Conservation (phyloP, 1,284 basidiomycete species). For the Pholiota adiposa region DNA sequence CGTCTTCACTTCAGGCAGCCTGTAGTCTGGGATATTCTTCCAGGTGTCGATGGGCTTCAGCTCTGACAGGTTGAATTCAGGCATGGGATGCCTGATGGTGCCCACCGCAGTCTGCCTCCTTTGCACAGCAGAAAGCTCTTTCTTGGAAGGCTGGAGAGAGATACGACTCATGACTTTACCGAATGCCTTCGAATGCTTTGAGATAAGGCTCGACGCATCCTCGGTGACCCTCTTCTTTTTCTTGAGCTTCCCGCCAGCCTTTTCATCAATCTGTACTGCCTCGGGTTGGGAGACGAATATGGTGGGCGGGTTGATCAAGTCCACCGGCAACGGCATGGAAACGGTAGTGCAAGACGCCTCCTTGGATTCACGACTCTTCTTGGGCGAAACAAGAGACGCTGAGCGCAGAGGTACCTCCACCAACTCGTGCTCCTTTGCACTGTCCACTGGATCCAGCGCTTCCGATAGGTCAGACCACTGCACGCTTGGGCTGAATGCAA, state of each 20-base stretch:
- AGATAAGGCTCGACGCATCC: background rate
- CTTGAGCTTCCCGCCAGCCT: background rate
- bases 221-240: background rate
- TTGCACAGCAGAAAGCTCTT: conserved; percentile 4
- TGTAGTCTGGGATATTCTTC: conserved; percentile 7
- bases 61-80: background rate
- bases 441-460: background rate
- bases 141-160: conserved; percentile 20
- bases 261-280: background rate
- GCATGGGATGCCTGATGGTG: conserved; percentile 4
- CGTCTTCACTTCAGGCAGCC: conserved; percentile 14
- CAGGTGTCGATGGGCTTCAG: conserved; percentile 2
- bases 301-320: background rate
- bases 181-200: conserved; percentile 21
- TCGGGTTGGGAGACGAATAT: background rate
- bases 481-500: conserved; percentile 25
- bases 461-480: conserved; percentile 19
- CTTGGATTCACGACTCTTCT: background rate
- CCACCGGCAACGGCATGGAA: background rate
- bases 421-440: background rate
- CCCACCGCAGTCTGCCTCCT: background rate
- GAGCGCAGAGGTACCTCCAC: background rate
- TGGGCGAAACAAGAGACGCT: background rate
- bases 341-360: too few relatives aligned
- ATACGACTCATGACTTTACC: conserved; percentile 23